phyloP scores from a whole-genome alignment of 768 basidiomycete genomes.

The Xerocomus brunneocitrinus region DNA sequence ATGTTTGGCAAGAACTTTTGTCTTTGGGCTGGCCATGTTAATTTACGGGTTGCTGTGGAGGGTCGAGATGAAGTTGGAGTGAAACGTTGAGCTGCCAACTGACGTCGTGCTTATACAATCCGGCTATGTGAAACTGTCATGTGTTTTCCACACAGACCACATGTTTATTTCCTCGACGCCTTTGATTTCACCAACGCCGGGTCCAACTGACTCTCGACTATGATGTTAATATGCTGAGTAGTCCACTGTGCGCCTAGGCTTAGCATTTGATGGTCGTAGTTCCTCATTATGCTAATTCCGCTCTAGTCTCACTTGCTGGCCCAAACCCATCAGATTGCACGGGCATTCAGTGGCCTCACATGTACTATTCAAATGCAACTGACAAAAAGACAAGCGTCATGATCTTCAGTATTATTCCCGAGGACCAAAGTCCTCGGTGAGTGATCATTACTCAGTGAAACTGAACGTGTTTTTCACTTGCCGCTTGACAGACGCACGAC shows the following conservation, averaged over 20 bases:
- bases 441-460: background rate
- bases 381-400: background rate
- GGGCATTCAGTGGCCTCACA: background rate
- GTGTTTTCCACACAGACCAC: conserved; percentile 18
- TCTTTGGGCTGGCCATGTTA: conserved; percentile 39
- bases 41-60: background rate
- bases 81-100: background rate
- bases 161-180: background rate
- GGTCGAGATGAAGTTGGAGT: background rate
- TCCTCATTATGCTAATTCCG: background rate
- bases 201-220: too few species aligned
- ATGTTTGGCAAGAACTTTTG: conserved; percentile 61
- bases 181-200: too few species aligned
- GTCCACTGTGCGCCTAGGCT: too few species aligned
- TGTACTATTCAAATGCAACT: background rate
- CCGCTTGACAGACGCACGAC: conserved; percentile 10
- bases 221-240: too few species aligned
- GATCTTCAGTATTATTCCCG: conserved; percentile 17
- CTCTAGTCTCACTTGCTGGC: background rate
- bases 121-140: conserved; percentile 15
- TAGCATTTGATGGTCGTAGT: background rate
- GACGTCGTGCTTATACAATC: conserved; percentile 13
- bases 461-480: conserved; percentile 8
- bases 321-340: background rate
- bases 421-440: conserved; percentile 12